Base-by-base conservation (phyloP, 2,329 filamentous ascomycete species). In the Aspergillus puulaauensis region DNA sequence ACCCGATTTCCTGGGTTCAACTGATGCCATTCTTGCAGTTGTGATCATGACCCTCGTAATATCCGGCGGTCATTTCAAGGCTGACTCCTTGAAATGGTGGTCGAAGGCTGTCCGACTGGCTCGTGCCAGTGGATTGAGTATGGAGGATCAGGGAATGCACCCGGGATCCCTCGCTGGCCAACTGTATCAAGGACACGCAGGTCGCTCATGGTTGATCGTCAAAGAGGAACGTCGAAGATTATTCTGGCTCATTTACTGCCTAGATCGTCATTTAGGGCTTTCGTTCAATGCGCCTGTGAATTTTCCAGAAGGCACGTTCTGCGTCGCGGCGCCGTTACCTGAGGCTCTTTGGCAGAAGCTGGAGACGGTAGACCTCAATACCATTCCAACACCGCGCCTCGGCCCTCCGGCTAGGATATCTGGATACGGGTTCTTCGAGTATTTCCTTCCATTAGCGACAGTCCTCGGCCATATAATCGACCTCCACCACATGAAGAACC, bases 161-260 rank as follows among this genome's bases (percentile, higher is more conserved):
- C n/a, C 37, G 6, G 53, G 31, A 9, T 37, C 17, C 53, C 23
- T 45, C 2, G 19, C 47, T 15, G 33, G 48, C n/a, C 23, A 37
- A 31, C 41, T 51, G 3, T 47, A 46, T 27, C 19, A 47, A 3
- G 41, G 41, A 3, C 54, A 57, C 14, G 47, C 48, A 21, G 12
- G 23, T 6, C 54, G 54, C 12, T 43, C 37, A 17, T 57, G 54
- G 54, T n/a, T 57, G 6, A 57, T 57, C 11, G 47, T 46, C 15
- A 57, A 57, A 41, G 54, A 57, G 4, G 54, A 57, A 31, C 54
- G 54, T 4, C 48, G 54, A 4, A 27, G 54, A 15, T 43, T 57
- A 8, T 57, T 57, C 19, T 57, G 54, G 54, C 41, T 57, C 11
- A 50, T 57, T 15, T 57, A 57, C 31, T 57, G 54, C 15, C 54